A percentile compares a stretch with the other conserved stretches of the same genome.
These are phyloP conservation scores for California macrophylla DNA, from an alignment of 441 rosid genomes.

Conservation along the genomic window DNA sequence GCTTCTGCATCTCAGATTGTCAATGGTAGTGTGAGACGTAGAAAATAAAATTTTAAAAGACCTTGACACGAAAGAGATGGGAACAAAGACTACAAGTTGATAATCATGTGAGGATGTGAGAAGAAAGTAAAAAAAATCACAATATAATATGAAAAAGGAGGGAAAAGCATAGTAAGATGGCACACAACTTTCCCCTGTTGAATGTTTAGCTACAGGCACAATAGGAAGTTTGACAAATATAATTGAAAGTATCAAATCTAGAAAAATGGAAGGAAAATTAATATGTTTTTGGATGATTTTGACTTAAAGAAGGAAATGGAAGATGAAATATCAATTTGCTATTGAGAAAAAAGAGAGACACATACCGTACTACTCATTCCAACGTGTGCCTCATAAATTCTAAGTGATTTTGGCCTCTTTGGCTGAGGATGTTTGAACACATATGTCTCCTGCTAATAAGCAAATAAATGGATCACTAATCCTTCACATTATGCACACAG, in stretches of 20 bases:
- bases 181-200: neutral
- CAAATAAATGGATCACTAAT: slow-evolving; percentile 12
- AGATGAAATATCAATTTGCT: slow-evolving; percentile 10
- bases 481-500: neutral
- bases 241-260: neutral
- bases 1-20: slow-evolving; percentile 52
- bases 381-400: slow-evolving; percentile 92
- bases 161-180: slow-evolving; percentile 2
- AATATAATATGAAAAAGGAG: neutral
- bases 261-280: neutral
- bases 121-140: neutral
- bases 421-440: slow-evolving; percentile 80
- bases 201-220: neutral
- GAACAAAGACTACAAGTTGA: neutral
- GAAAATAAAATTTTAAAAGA: slow-evolving; percentile 14
- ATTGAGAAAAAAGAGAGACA: slow-evolving; percentile 16
- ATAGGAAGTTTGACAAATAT: neutral
- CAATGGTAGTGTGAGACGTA: slow-evolving; percentile 9
- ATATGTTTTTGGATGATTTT: neutral
- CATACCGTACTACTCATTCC: slow-evolving; percentile 97
- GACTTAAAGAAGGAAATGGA: slow-evolving; percentile 2
- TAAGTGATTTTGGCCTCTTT: slow-evolving; percentile 71
- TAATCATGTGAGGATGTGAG: neutral
- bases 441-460: slow-evolving; percentile 60
- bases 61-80: slow-evolving; percentile 7